Evolutionary conservation across 495 filamentous ascomycete genomes (phyloP), one percentile per base, ranked within the genome.

Genomic region (Cercophora samala): DNA sequence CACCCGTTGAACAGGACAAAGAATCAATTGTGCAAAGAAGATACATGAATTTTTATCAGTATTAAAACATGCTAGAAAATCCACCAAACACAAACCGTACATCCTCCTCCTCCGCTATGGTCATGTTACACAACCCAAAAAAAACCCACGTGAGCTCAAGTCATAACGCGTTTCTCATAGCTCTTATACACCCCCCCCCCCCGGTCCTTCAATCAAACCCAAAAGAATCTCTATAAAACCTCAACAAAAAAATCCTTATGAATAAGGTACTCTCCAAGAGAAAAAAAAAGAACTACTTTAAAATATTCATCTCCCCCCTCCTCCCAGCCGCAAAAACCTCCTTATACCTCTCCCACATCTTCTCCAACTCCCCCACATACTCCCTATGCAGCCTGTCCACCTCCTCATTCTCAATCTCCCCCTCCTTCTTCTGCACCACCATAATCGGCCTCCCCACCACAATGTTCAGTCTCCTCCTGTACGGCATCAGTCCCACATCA

Each of bases 401-500:
- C 72, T 97, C 93, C 19, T 78, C 79, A 53, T 88, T 85, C 60
- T 90, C 83, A n/a, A 90, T 82, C 37, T 81, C 74, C 6, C 79
- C 76, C 13, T 67, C 70, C 1, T 69, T 68, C 61, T 32, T 55
- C 59, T 73, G 64, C 63, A 79, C 71, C 18, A 96, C 90, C 64
- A 84, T 81, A 64, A 97, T 90, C 2, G 93, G 91, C 65, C 84
- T 81, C 2, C 93, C 94, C 6, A 96, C 91, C 8, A 99, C 93
- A 42, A 96, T 85, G 72, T 98, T 94, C 53, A 99, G 70, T 18
- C 93, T 89, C 46, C 88, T 81, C 42, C 96, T 86, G 77, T 98
- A 98, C 6, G 95, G 95, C 91, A 98, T 91, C 63, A 98, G 74
- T 0, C 95, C 95, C 1, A 97, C 91, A 75, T 99, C 95, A 69